Conservation (phyloP, 23 red algal genomes). For the Agarophyton chilense region DNA sequence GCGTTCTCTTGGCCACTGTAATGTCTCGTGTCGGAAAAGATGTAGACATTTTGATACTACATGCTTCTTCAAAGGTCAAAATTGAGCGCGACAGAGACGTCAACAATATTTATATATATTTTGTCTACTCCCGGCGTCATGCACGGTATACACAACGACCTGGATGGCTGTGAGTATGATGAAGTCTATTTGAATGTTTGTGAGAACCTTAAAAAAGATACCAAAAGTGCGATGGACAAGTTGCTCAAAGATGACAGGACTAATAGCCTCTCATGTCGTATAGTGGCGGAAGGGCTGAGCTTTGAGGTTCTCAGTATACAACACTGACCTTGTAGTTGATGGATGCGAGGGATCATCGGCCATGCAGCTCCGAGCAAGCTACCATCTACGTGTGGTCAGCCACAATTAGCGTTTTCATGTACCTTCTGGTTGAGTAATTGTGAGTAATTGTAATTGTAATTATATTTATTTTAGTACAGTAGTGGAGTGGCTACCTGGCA, state of each 20-base stretch:
- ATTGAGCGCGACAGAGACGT: neutral
- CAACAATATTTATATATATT: too few species aligned
- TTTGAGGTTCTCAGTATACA: too few species aligned
- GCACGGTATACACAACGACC: neutral
- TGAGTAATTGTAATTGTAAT: too few species aligned
- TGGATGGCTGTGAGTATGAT: neutral
- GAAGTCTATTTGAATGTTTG: neutral
- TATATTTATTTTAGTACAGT: too few species aligned
- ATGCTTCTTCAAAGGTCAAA: neutral
- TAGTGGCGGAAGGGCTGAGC: too few species aligned
- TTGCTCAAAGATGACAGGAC: neutral
- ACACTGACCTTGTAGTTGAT: too few species aligned
- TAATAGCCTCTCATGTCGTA: neutral
- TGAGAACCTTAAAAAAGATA: neutral
- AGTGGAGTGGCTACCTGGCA: too few species aligned
- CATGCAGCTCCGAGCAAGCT: too few species aligned
- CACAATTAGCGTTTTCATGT: too few species aligned
- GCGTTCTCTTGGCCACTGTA: neutral
- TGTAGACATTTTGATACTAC: neutral
- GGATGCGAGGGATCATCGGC: too few species aligned
- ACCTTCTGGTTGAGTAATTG: too few species aligned
- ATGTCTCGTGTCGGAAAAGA: neutral
- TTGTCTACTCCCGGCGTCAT: neutral
- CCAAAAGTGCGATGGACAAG: neutral
- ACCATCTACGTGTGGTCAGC: too few species aligned